phyloP scores from a whole-genome alignment of 192 early-diverging fungal genomes.

The Podila minutissima region DNA sequence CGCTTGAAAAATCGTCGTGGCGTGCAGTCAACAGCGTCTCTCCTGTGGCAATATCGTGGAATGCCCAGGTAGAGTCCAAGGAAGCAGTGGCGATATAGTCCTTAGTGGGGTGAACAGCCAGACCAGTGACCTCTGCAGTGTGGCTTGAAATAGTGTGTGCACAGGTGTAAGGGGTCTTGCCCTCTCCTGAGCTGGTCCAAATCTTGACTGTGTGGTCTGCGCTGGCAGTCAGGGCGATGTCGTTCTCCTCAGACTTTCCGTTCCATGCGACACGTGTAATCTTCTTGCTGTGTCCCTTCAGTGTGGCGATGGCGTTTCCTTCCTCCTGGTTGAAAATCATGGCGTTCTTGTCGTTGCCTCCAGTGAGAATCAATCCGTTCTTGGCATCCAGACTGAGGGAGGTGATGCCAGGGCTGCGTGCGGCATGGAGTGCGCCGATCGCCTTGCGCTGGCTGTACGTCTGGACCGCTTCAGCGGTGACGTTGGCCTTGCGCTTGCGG shows the following conservation, averaged over 20 bases:
- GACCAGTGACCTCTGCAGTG: constrained; percentile 71
- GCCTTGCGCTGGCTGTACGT: constrained; percentile 59
- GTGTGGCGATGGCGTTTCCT: constrained; percentile 69
- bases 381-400: constrained; percentile 65
- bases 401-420: constrained; percentile 77
- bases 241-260: constrained; percentile 57
- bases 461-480: constrained; percentile 76
- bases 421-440: constrained; percentile 74
- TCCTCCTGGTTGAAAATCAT: constrained; percentile 73
- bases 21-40: constrained; percentile 57
- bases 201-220: constrained; percentile 86
- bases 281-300: constrained; percentile 89
- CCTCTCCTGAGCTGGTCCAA: constrained; percentile 64
- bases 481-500: constrained; percentile 81
- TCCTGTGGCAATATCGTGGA: constrained; percentile 78
- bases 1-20: constrained; percentile 57
- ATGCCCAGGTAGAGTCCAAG: constrained; percentile 81
- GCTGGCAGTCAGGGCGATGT: constrained; percentile 75
- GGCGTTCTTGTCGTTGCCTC: constrained; percentile 82
- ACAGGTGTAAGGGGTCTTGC: constrained; percentile 53
- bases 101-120: constrained; percentile 85
- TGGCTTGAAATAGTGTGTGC: constrained; percentile 74
- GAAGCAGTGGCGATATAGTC: constrained; percentile 83
- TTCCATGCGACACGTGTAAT: constrained; percentile 79
- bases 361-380: constrained; percentile 77